Evolutionary conservation across 495 filamentous ascomycete species (phyloP).

Genomic region (Friedmanniomyces simplex): DNA sequence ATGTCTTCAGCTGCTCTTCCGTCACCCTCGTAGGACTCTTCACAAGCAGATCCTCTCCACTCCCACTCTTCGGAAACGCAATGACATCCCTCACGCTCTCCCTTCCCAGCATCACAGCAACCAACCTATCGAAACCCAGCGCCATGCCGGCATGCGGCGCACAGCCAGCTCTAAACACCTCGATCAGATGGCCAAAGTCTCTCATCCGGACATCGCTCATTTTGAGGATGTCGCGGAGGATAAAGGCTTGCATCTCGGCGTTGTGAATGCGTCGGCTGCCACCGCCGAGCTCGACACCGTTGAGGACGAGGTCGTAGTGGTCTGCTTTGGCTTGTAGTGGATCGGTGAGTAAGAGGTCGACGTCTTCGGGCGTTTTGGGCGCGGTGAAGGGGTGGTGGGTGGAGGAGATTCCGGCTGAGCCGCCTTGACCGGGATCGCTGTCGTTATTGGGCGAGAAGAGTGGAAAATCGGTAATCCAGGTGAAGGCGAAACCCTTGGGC

Average conservation of each 20-base stretch:
- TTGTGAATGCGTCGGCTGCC: constrained; percentile 89
- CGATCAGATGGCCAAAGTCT: constrained; percentile 75
- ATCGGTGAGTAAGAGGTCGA: constrained; percentile 60
- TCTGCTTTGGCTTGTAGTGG: constrained; percentile 65
- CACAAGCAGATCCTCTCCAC: constrained; percentile 74
- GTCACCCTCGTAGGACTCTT: constrained; percentile 58
- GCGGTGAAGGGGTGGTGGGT: constrained; percentile 97
- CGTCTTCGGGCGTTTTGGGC: constrained; percentile 59
- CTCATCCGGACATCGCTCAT: constrained; percentile 46
- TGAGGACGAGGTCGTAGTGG: constrained; percentile 91
- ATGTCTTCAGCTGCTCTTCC: constrained; percentile 53
- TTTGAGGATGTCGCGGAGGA: constrained; percentile 74
- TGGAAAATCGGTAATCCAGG: constrained; percentile 86
- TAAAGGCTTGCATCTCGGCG: constrained; percentile 69
- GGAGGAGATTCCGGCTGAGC: constrained; percentile 64
- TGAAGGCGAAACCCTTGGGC: constrained; percentile 49
- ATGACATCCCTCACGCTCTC: constrained; percentile 82
- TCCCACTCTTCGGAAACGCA: constrained; percentile 87
- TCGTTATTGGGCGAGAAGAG: constrained; percentile 68
- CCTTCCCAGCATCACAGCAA: constrained; percentile 68
- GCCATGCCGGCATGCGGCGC: constrained; percentile 96
- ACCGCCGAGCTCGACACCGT: constrained; percentile 88
- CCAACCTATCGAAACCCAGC: constrained; percentile 79
- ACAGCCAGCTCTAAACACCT: constrained; percentile 76
- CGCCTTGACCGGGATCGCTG: constrained; percentile 71